These are phyloP conservation scores for Syzygium syzygioides DNA, from an alignment of 441 rosid species.

Conservation along the genomic window DNA sequence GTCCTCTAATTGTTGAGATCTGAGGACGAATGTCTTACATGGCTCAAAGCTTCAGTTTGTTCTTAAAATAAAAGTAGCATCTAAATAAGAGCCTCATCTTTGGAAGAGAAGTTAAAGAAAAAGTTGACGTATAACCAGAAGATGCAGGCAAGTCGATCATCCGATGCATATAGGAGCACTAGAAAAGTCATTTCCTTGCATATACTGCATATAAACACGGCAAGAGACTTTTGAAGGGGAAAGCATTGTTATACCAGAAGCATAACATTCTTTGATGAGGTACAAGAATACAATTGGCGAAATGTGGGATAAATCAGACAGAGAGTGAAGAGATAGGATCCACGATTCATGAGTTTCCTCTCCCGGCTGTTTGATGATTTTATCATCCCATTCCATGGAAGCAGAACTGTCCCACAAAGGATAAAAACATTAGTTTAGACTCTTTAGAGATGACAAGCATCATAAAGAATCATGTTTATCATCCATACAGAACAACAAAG, in stretches of 20 bases:
- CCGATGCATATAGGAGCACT: neutral
- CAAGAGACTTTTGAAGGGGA: neutral
- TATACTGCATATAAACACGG: neutral
- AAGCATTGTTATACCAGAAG: slow-evolving; percentile 42
- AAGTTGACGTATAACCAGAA: neutral
- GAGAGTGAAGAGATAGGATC: slow-evolving; percentile 49
- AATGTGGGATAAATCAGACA: slow-evolving; percentile 54
- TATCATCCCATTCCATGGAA: slow-evolving; percentile 41
- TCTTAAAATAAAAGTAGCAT: neutral
- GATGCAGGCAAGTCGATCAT: neutral
- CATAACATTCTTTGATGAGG: slow-evolving; percentile 83
- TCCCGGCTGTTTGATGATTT: slow-evolving; percentile 6
- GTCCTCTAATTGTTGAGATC: neutral
- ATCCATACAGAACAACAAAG: neutral
- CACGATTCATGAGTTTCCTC: slow-evolving; percentile 13
- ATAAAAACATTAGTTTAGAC: neutral
- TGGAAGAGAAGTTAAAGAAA: neutral
- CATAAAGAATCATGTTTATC: neutral
- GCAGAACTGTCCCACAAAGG: slow-evolving; percentile 10
- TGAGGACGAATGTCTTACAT: neutral
- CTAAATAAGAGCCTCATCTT: neutral
- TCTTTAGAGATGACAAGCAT: neutral
- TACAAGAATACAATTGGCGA: slow-evolving; percentile 75
- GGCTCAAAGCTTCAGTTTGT: neutral
- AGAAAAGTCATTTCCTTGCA: neutral